Evolutionary conservation across 2,329 filamentous ascomycete species (phyloP).

Genomic region (Zymoseptoria passerinii): DNA sequence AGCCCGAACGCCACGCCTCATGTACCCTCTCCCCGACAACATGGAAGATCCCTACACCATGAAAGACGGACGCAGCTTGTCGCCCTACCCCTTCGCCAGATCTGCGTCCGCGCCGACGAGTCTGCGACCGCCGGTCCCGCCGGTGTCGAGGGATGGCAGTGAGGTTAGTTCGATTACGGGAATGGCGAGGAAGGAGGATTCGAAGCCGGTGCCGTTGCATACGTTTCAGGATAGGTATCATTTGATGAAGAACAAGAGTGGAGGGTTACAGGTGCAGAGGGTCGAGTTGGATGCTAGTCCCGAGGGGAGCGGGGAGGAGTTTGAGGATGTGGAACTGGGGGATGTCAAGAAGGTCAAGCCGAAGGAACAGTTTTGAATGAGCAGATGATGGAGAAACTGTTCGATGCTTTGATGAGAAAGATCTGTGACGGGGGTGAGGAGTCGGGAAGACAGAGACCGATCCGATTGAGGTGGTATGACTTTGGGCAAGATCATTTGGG

Average conservation of each 20-base stretch:
- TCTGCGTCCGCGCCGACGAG: constrained; percentile 1
- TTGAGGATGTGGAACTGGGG: background rate
- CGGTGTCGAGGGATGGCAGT: constrained; percentile 5
- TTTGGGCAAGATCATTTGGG: background rate
- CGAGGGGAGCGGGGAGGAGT: background rate
- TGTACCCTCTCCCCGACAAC: constrained; percentile 28
- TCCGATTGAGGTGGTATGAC: background rate
- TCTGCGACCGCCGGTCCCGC: constrained; percentile 6
- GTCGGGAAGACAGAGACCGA: background rate
- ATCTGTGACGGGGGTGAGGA: background rate
- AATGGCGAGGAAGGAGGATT: background rate
- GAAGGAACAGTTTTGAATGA: background rate
- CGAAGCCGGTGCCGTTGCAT: constrained; percentile 4
- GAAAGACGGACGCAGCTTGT: constrained; percentile 13
- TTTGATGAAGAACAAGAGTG: constrained; percentile 4
- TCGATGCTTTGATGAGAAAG: background rate
- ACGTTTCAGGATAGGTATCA: constrained; percentile 6
- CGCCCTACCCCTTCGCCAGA: background rate
- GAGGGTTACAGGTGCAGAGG: background rate
- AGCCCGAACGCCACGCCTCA: constrained; percentile 20
- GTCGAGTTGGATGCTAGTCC: constrained; percentile 4
- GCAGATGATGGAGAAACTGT: background rate
- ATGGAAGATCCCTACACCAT: constrained; percentile 8
- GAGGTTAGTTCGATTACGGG: background rate
- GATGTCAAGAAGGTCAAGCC: background rate